Base-by-base conservation (phyloP, 2,329 filamentous ascomycete genomes). In the Fusarium sp. region DNA sequence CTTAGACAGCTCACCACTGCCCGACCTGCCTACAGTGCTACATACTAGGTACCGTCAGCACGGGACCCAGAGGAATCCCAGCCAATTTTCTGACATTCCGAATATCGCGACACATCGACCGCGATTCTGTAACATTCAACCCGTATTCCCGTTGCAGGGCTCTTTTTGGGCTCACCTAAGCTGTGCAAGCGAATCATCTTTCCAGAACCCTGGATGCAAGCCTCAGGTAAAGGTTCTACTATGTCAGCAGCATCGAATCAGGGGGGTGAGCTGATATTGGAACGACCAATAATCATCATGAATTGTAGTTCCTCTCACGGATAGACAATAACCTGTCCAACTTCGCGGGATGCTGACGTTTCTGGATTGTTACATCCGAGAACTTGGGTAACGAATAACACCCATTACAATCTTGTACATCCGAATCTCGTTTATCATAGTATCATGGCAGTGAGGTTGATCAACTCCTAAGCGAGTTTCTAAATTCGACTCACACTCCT, bases 111-210 rank as follows among this genome's bases (percentile, higher is more conserved):
- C 18, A 34, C 18, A 34, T 27, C 57, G 32, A 57, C 37, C 49
- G 30, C 48, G 48, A 18, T 24, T 25, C 42, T 48, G 42, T 37
- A 34, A 48, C 22, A 48, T 47, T n/a, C 18, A n/a, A 25, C 14
- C 41, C 18, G 22, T 27, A 48, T 34, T 56, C 22, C 42, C 29
- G 53, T 56, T 32, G 10, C n/a, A 24, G 6, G 10, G 40, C 11
- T 30, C 54, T 44, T 25, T 24, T 48, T 52, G 40, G 30, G 61
- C 66, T 67, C 53, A 69, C 66, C 65, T 69, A 60, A 69, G 55
- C 65, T 56, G 11, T 45, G 20, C 42, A 44, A 45, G 25, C 67
- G 57, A 61, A 69, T 61, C 67, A 67, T 11, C 41, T 29, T 34
- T 37, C n/a, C 11, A 47, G 40, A 20, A 37, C 24, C 30, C 16